phyloP scores from a whole-genome alignment of 768 basidiomycete genomes.

The Boletales sp. region DNA sequence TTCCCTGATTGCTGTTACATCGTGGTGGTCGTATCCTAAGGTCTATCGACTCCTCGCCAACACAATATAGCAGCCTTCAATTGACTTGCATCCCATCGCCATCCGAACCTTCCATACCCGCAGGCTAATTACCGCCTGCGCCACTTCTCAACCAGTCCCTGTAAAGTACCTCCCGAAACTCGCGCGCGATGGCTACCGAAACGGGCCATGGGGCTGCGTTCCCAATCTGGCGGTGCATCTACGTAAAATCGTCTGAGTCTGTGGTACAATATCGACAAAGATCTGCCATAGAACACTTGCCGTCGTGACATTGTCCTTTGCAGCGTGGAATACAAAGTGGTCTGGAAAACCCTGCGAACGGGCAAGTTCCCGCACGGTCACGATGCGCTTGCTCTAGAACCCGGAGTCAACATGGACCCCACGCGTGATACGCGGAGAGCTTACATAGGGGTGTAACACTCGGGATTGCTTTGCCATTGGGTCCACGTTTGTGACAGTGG shows the following conservation, averaged over 20 bases:
- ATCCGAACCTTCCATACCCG: slow-evolving; percentile 30
- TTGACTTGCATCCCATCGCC: slow-evolving; percentile 30
- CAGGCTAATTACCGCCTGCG: slow-evolving; percentile 15
- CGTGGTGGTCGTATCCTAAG: no score
- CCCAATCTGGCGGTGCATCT: slow-evolving; percentile 82
- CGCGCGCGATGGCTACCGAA: slow-evolving; percentile 58
- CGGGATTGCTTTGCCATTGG: slow-evolving; percentile 75
- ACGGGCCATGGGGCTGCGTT: slow-evolving; percentile 76
- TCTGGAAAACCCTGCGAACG: slow-evolving; percentile 84
- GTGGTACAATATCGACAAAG: neutral
- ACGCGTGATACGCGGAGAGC: slow-evolving; percentile 11
- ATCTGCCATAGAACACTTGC: slow-evolving; percentile 37
- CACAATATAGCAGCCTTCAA: slow-evolving; percentile 3
- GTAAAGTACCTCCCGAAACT: slow-evolving; percentile 51
- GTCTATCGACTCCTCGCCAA: no score
- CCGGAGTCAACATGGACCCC: neutral
- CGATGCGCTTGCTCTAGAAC: slow-evolving; percentile 59
- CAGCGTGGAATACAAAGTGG: slow-evolving; percentile 57
- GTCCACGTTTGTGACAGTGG: slow-evolving; percentile 75
- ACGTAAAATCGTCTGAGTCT: neutral
- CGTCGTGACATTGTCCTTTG: slow-evolving; percentile 52
- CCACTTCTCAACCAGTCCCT: slow-evolving; percentile 44
- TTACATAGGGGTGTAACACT: slow-evolving; percentile 64
- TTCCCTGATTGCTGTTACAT: no score
- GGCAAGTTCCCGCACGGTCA: slow-evolving; percentile 74